Base-by-base conservation (phyloP, 73 alveolate genomes). In the Paramecium octaurelia region DNA sequence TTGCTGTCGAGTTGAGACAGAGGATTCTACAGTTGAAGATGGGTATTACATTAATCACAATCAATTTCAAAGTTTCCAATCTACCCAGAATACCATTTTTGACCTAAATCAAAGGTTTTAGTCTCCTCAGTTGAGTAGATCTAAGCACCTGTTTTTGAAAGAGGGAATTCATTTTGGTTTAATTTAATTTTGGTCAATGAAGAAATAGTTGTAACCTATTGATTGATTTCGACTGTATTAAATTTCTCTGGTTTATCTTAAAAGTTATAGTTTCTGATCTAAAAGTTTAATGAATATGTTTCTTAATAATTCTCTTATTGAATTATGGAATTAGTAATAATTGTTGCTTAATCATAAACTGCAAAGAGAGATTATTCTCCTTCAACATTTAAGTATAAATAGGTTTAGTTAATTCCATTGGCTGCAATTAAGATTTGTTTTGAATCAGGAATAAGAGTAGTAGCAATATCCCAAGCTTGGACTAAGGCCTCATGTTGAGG, bases 21-120 rank as follows among this genome's bases (percentile, higher is more conserved):
- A 29, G 40, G 5, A 11, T 31, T 34, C 31, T 70, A 38, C 6
- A 70, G 8, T 24, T 18, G n/a, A 11, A 70, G 0, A 2, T 70
- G 31, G 10, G 48, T 35, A 9, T 70, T 31, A 35, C 86, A 70
- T 70, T 70, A 70, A 16, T 70, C 57, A 38, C 86, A 70, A 70
- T 70, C 86, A 31, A 70, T 20, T 27, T 20, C 57, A 16, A 70
- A 35, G 20, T n/a, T 27, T 11, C 58, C 58, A 38, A 77, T 21
- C 43, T 77, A 77, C 2, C 90, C 90, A 21, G 71, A 27, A 44
- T 77, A 77, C 90, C 90, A 77, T 21, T 77, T 59, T 8, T 27
- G 10, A 42, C 73, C 90, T 5, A 77, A 77, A 35, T 35, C 12
- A 10, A 35, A 14, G 8, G 73, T 9, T 35, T 11, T 40, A 23